Percentiles rank a stretch among this genome's conserved stretches.
phyloP scores from a whole-genome alignment of 257 asterid species.

The Ophiorrhiza pumila region DNA sequence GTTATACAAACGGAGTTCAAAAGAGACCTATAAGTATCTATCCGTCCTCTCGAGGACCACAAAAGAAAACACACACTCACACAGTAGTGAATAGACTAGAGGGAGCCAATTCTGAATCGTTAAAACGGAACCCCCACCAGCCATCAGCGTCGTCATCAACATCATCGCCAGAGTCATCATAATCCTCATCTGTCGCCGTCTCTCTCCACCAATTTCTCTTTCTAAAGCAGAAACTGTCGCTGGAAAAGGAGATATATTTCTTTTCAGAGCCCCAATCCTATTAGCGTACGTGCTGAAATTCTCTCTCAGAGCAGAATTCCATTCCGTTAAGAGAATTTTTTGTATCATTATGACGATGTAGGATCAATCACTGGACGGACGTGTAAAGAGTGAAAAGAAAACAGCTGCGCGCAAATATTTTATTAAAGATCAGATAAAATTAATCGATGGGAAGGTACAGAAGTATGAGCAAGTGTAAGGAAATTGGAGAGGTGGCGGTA shows the following conservation, averaged over 20 bases:
- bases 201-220: conserved; percentile 24
- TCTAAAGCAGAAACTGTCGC: conserved; percentile 30
- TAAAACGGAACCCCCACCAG: conserved; percentile 13
- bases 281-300: conserved; percentile 13
- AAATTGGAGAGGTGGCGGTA: conserved; percentile 27
- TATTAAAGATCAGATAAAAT: no score
- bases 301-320: conserved; percentile 5
- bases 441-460: conserved; percentile 14
- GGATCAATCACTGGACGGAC: not conserved
- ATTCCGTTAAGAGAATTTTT: conserved; percentile 6
- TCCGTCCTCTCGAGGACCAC: conserved; percentile 16
- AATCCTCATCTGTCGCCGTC: conserved; percentile 28
- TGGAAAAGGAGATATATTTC: conserved; percentile 30
- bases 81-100: not conserved
- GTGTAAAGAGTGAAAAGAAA: not conserved
- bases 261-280: conserved; percentile 31
- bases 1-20: conserved; percentile 5
- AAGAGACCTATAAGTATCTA: no score
- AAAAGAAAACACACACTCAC: conserved; percentile 8
- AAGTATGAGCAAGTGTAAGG: conserved; percentile 28
- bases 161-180: conserved; percentile 19
- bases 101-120: conserved; percentile 11
- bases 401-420: no score
- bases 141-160: not conserved
- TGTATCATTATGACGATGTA: not conserved